Evolutionary conservation across 208 protist species (phyloP).

Genomic region (Trypanosoma platydactyli): DNA sequence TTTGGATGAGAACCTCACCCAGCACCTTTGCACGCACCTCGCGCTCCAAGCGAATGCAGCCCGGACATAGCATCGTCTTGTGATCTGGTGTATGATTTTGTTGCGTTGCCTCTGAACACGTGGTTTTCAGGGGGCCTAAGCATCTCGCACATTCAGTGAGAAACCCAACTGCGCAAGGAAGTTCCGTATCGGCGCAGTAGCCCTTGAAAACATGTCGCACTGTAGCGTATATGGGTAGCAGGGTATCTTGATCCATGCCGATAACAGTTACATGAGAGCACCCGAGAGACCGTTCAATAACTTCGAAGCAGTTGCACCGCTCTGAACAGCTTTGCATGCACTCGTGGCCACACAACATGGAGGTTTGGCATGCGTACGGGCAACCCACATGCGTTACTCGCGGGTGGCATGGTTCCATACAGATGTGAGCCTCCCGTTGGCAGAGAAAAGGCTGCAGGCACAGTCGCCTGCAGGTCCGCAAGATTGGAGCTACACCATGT

Average conservation of each 20-base stretch:
- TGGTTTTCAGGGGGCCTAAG: constrained; percentile 53
- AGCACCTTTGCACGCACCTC: constrained; percentile 73
- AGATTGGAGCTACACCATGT: constrained; percentile 48
- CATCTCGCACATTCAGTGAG: constrained; percentile 76
- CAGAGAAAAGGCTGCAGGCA: constrained; percentile 69
- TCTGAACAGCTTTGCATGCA: constrained; percentile 62
- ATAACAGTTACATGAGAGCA: constrained; percentile 75
- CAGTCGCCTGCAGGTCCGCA: constrained; percentile 48
- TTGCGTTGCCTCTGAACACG: constrained; percentile 68
- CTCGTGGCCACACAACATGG: constrained; percentile 72
- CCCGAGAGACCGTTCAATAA: constrained; percentile 51
- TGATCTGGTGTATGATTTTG: constrained; percentile 47
- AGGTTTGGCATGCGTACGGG: constrained; percentile 54
- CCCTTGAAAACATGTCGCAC: constrained; percentile 83
- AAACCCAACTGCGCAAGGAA: constrained; percentile 81
- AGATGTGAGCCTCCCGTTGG: constrained; percentile 56
- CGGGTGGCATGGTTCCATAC: constrained; percentile 63
- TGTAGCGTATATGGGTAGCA: constrained; percentile 69
- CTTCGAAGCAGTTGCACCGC: constrained; percentile 82
- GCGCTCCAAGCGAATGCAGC: constrained; percentile 64
- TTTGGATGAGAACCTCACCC: constrained; percentile 62
- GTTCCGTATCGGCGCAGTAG: constrained; percentile 57
- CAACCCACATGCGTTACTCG: constrained; percentile 45
- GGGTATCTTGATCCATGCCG: constrained; percentile 59
- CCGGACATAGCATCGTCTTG: constrained; percentile 60